These are phyloP conservation scores for Rhytidhysteron rufulum DNA, from an alignment of 2,329 filamentous ascomycete species.

Conservation along the genomic window DNA sequence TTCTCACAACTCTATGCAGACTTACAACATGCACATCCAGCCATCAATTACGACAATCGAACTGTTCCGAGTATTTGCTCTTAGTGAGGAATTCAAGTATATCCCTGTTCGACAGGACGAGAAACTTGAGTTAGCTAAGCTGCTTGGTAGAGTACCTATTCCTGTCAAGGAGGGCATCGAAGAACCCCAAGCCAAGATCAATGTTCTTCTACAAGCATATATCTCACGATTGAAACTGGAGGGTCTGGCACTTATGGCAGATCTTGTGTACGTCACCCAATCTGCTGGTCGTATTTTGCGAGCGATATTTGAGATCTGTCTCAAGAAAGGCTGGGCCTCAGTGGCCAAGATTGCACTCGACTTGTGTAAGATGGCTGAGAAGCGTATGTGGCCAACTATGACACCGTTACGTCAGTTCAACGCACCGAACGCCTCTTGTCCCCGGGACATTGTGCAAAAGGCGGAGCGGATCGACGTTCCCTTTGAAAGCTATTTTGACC, in stretches of 20 bases:
- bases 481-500: constrained; percentile 91
- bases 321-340: constrained; percentile 93
- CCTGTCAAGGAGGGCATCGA: constrained; percentile 98
- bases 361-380: constrained; percentile 98
- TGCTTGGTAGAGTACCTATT: constrained; percentile 85
- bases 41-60: constrained; percentile 91
- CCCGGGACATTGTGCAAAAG: constrained; percentile 83
- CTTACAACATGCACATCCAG: constrained; percentile 93
- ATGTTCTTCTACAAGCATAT: constrained; percentile 92
- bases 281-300: constrained; percentile 93
- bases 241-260: constrained; percentile 92
- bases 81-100: constrained; percentile 98
- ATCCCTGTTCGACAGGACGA: constrained; percentile 97
- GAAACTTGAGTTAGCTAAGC: constrained; percentile 90
- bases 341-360: constrained; percentile 91
- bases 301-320: constrained; percentile 93
- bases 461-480: constrained; percentile 91
- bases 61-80: constrained; percentile 90
- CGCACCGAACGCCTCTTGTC: constrained; percentile 56
- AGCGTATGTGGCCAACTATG: constrained; percentile 99
- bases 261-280: constrained; percentile 98
- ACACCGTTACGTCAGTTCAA: constrained; percentile 84
- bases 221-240: constrained; percentile 93
- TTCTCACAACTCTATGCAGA: constrained; percentile 91
- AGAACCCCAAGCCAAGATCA: constrained; percentile 96